Conservation (phyloP, 78 protist species). For the Polysphondylium violaceum region DNA sequence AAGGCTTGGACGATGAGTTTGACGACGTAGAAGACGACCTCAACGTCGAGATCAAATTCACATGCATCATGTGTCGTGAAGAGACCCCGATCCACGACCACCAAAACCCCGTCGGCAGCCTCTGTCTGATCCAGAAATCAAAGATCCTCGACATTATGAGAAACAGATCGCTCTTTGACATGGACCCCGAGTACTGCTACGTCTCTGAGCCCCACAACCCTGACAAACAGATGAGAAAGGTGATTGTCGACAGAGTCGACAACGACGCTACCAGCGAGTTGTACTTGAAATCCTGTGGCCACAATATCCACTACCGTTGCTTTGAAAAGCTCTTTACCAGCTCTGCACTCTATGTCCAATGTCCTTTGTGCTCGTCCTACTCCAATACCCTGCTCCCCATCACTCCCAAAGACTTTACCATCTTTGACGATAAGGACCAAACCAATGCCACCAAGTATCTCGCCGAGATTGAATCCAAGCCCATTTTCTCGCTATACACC, state of each 20-base stretch:
- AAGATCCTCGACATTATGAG: neutral
- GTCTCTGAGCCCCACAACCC: too few relatives aligned
- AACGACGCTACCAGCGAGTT: too few relatives aligned
- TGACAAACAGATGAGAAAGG: neutral
- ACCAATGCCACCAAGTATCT: neutral
- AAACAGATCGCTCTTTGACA: neutral
- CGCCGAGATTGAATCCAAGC: neutral
- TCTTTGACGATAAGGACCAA: neutral
- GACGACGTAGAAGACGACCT: constrained; percentile 1
- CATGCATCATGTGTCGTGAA: constrained; percentile 45
- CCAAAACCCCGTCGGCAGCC: constrained; percentile 15
- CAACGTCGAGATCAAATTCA: neutral
- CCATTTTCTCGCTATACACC: neutral
- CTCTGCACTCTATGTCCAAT: neutral
- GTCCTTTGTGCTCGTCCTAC: constrained; percentile 18
- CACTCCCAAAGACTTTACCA: neutral
- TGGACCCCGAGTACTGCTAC: neutral
- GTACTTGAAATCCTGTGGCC: constrained; percentile 11
- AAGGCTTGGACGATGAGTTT: neutral
- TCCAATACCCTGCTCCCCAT: constrained; percentile 20
- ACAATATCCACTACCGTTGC: constrained; percentile 1
- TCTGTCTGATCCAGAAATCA: constrained; percentile 19
- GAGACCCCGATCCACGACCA: constrained; percentile 23
- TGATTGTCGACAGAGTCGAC: neutral
- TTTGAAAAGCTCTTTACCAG: constrained; percentile 1